phyloP scores from a whole-genome alignment of 371 early-diverging fungal species.

The Mucor circinelloides region DNA sequence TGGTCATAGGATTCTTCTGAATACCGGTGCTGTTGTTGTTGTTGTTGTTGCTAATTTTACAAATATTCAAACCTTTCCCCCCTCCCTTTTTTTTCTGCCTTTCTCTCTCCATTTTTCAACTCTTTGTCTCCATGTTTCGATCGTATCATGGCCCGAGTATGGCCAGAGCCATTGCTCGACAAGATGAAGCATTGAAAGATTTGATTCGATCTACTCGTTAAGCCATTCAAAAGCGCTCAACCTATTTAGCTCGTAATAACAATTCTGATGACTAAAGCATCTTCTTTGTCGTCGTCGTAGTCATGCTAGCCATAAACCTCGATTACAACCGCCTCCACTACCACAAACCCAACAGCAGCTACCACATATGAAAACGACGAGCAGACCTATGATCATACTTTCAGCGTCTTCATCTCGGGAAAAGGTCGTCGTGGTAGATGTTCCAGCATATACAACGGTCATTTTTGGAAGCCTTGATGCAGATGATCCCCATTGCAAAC shows the following conservation, averaged over 20 bases:
- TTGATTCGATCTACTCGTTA: slow-evolving; percentile 1
- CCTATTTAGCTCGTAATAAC: not conserved
- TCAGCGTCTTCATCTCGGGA: not conserved
- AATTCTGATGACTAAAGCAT: not conserved
- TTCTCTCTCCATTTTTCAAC: not conserved
- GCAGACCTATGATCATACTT: not conserved
- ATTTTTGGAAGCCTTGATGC: not conserved
- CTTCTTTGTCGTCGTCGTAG: not conserved
- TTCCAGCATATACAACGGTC: not conserved
- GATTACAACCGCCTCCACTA: not conserved
- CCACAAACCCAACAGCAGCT: not conserved
- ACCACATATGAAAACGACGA: not conserved
- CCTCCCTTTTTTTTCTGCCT: not conserved
- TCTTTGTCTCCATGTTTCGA: not conserved
- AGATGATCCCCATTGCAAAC: not conserved
- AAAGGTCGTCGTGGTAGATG: not conserved
- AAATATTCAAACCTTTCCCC: not conserved
- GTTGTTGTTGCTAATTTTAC: not conserved
- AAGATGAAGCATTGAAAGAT: slow-evolving; percentile 11
- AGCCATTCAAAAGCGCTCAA: not conserved
- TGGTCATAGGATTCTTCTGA: not conserved
- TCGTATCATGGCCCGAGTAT: not conserved
- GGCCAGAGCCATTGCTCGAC: not conserved
- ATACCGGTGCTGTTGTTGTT: not conserved
- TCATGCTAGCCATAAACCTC: not conserved